Base-by-base conservation (phyloP, 2,329 filamentous ascomycete species). In the Hymenoscyphus linearis region DNA sequence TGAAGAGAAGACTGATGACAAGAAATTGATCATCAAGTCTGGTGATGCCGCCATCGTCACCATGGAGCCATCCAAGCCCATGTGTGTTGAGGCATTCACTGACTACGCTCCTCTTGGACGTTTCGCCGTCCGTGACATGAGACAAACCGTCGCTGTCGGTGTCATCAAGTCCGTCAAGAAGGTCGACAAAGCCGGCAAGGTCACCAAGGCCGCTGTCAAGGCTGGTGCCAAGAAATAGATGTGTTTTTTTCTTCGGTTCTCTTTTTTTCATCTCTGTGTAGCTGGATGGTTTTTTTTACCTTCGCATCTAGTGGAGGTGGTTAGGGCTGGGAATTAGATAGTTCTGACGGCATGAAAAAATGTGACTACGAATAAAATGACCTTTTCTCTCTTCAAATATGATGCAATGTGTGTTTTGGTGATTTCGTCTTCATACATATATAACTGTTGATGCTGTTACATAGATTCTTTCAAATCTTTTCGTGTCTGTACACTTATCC, bases 11-110 rank as follows among this genome's bases (percentile, higher is more conserved):
- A 95, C 95, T 83, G 99, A 99, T 31, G 57, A 59, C 57, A 59
- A 59, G 57, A 59, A 59, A 50, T 54, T 59, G 90, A 98, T 97
- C 89, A 93, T 99, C 91, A 99, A 99, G 92, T 97, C 93, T 76
- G 95, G 95, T 89, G 95, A 99, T 81, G 93, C 95, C 73, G 93
- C 93, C 81, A 99, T 99, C 84, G 95, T 99, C 85, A 98, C 97
- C 92, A 98, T 99, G 95, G 78, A 97, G 86, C 95, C 95, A 79
- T 97, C 93, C 85, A 99, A 99, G 93, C 95, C 95, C 79, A 99
- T 99, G 95, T 99, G 95, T 82, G 95, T 99, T 81, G 95, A 99
- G 91, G 85, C 95, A 74, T 99, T 98, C 92, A 97, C 93, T 76
- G 92, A 97, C 78, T 99, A 98, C 87, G 93, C 95, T 76, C 95